Conservation (phyloP, 441 rosid species). For the Adansonia gregorii region DNA sequence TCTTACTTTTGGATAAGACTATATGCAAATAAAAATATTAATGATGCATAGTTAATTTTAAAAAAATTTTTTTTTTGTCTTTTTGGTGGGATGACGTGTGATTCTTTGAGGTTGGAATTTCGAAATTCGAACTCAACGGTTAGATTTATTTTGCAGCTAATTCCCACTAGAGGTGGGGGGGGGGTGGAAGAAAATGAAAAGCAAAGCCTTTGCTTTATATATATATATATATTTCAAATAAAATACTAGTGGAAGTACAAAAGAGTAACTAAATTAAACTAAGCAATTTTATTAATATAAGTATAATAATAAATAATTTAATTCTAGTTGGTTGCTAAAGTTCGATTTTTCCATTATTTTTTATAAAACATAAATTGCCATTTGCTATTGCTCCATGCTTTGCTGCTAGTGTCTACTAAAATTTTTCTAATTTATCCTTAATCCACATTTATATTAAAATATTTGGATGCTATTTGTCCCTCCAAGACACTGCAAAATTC, state of each 20-base stretch:
- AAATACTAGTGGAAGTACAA: neutral
- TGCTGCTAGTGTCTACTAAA: neutral
- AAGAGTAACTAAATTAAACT: no score
- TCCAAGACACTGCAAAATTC: neutral
- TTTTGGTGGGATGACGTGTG: neutral
- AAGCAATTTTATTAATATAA: neutral
- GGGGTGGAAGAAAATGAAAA: no score
- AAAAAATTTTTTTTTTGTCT: no score
- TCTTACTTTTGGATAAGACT: no score
- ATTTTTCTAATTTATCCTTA: neutral
- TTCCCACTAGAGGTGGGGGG: neutral
- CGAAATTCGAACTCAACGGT: slow-evolving; percentile 46
- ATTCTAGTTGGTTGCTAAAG: neutral
- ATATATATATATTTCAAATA: no score
- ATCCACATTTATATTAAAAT: neutral
- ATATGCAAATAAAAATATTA: no score
- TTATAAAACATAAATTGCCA: neutral
- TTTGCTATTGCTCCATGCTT: neutral
- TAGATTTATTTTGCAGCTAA: neutral
- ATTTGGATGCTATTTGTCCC: slow-evolving; percentile 12
- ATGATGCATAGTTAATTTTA: neutral
- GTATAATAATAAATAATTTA: neutral
- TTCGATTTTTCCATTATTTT: slow-evolving; percentile 15
- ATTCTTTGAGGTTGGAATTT: slow-evolving; percentile 1
- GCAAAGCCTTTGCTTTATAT: no score